A percentile compares a stretch with the other conserved stretches of the same genome.
phyloP scores from a whole-genome alignment of 23 red algal species.

The Porphyridium purpureum region DNA sequence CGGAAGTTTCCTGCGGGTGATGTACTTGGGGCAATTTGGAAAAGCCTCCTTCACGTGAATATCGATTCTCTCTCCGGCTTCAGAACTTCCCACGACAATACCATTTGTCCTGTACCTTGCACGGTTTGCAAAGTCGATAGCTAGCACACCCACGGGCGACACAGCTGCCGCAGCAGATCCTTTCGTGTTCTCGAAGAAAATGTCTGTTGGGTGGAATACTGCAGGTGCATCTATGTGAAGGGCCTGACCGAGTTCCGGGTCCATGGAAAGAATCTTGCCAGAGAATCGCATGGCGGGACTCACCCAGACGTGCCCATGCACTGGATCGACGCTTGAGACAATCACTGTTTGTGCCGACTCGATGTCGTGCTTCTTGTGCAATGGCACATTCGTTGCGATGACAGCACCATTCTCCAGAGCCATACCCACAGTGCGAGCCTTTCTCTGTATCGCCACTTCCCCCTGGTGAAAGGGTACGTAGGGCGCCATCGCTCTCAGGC shows the following conservation, averaged over 20 bases:
- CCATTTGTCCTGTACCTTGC: conserved; percentile 46
- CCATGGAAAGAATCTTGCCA: conserved; percentile 10
- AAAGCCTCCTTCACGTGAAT: conserved; percentile 33
- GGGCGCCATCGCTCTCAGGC: no score
- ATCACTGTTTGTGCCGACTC: conserved; percentile 4
- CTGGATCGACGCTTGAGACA: conserved; percentile 14
- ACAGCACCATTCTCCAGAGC: conserved; percentile 14
- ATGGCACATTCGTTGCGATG: background rate
- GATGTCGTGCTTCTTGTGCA: no score
- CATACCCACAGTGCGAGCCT: conserved; percentile 39
- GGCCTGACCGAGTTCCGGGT: conserved; percentile 7
- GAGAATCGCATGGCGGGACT: background rate
- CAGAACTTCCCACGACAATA: background rate
- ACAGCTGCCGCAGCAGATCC: background rate
- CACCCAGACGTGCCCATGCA: background rate
- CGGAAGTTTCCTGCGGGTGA: conserved; percentile 11
- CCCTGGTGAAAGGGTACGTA: conserved; percentile 25
- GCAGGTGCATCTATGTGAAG: conserved; percentile 1
- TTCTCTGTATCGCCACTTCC: conserved; percentile 30
- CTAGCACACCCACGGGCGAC: conserved; percentile 16
- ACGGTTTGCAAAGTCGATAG: conserved; percentile 23
- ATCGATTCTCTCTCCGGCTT: background rate
- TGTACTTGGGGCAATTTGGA: conserved; percentile 71
- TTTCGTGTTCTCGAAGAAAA: background rate
- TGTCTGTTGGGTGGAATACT: background rate